These are phyloP conservation scores for Fusarium bulbicola DNA, from an alignment of 2,329 filamentous ascomycete species.

Conservation along the genomic window DNA sequence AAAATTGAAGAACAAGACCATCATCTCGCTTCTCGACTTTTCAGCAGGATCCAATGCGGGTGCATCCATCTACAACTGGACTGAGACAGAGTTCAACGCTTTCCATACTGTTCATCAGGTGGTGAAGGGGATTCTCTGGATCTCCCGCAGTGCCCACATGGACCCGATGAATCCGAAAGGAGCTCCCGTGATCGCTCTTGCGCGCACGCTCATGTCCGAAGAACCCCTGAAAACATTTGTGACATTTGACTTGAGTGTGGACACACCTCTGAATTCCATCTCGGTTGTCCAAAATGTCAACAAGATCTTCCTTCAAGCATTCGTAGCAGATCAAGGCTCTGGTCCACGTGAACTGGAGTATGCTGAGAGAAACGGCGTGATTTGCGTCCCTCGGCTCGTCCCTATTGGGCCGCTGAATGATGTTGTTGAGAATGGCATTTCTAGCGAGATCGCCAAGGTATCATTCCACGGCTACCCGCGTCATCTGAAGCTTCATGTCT, in stretches of 20 bases:
- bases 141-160: conserved; percentile 55
- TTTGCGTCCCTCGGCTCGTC: conserved; percentile 57
- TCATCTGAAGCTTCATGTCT: conserved; percentile 39
- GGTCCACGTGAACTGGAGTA: conserved; percentile 54
- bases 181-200: conserved; percentile 56
- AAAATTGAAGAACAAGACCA: conserved; percentile 41
- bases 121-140: conserved; percentile 57
- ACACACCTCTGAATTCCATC: conserved; percentile 4
- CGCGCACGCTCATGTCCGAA: conserved; percentile 60
- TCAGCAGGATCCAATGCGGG: conserved; percentile 34
- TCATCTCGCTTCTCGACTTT: conserved; percentile 60
- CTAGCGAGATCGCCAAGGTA: conserved; percentile 2
- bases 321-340: conserved; percentile 21
- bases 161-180: conserved; percentile 47
- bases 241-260: conserved; percentile 51
- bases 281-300: conserved; percentile 32
- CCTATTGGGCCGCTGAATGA: conserved; percentile 53
- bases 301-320: conserved; percentile 38
- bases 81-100: conserved; percentile 48
- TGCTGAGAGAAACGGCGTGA: conserved; percentile 47
- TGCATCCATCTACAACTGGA: conserved; percentile 52
- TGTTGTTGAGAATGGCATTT: conserved; percentile 51
- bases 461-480: conserved; percentile 32
- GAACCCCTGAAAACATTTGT: conserved; percentile 54
- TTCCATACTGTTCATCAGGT: conserved; percentile 52